Evolutionary conservation across 305 asterid genomes (phyloP).

Genomic region (Plantago lanceolata): DNA sequence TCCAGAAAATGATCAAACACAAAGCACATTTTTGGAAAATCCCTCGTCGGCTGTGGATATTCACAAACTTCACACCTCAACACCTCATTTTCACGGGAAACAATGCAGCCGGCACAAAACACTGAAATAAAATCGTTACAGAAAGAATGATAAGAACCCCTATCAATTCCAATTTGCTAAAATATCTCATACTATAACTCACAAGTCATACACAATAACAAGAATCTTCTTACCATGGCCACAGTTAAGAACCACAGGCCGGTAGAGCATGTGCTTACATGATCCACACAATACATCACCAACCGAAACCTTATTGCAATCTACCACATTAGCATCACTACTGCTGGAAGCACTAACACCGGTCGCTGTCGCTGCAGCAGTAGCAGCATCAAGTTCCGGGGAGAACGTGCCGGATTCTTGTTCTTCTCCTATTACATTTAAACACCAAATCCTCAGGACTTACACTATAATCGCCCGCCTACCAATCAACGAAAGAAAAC

Average conservation of each 20-base stretch:
- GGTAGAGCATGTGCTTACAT: constrained; percentile 40
- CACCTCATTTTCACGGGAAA: constrained; percentile 22
- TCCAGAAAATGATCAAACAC: constrained; percentile 45
- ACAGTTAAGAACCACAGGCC: constrained; percentile 46
- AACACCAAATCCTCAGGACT: neutral
- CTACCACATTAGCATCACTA: constrained; percentile 14
- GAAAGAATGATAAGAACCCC: neutral
- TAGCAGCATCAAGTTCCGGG: constrained; percentile 33
- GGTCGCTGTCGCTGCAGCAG: too few species aligned
- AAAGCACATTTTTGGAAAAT: constrained; percentile 45
- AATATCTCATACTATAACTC: neutral
- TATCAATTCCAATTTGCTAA: constrained; percentile 4
- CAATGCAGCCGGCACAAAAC: constrained; percentile 43
- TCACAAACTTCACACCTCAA: constrained; percentile 41
- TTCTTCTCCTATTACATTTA: constrained; percentile 41
- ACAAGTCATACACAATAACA: neutral
- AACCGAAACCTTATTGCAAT: constrained; percentile 30
- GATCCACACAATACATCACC: constrained; percentile 41
- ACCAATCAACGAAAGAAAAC: constrained; percentile 10
- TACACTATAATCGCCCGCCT: too few species aligned
- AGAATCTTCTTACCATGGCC: constrained; percentile 45
- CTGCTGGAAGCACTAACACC: constrained; percentile 20
- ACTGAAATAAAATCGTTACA: constrained; percentile 22
- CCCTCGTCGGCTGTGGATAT: constrained; percentile 42
- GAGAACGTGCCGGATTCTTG: constrained; percentile 31